Conservation (phyloP, 306 rosid species). For the Castanopsis chinensis region DNA sequence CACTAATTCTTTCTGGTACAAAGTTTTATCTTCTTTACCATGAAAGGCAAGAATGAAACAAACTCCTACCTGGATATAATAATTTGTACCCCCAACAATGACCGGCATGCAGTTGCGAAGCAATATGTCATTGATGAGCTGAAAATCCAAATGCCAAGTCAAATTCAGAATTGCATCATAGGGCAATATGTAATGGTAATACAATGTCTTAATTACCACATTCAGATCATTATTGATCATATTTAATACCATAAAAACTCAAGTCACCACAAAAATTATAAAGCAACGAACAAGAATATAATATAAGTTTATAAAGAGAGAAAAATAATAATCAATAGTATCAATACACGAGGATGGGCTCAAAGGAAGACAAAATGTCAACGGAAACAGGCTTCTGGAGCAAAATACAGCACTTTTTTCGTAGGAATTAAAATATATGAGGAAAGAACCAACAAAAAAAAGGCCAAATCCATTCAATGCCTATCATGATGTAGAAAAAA, state of each 20-base stretch:
- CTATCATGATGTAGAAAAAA: too few relatives aligned
- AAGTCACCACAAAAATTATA: not conserved
- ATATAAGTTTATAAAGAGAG: not conserved
- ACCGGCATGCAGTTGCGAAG: constrained; percentile 68
- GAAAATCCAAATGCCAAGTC: constrained; percentile 26
- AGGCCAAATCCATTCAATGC: not conserved
- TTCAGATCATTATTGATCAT: not conserved
- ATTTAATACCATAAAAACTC: not conserved
- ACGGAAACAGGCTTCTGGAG: not conserved
- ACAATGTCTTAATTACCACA: not conserved
- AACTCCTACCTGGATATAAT: constrained; percentile 75
- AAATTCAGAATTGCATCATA: not conserved
- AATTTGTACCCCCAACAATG: constrained; percentile 93
- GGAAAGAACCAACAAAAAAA: not conserved
- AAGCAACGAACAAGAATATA: not conserved
- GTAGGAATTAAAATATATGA: not conserved
- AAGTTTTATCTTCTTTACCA: not conserved
- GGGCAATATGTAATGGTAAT: not conserved
- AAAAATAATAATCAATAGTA: not conserved
- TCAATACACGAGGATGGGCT: not conserved
- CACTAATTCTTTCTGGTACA: not conserved
- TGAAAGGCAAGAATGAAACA: not conserved
- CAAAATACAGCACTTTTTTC: not conserved
- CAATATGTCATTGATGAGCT: constrained; percentile 70
- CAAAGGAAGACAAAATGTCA: not conserved